A percentile compares a stretch with the other conserved stretches of the same genome.
Evolutionary conservation across 352 stramenopile species (phyloP).

Genomic region (Globisporangium paddicum): DNA sequence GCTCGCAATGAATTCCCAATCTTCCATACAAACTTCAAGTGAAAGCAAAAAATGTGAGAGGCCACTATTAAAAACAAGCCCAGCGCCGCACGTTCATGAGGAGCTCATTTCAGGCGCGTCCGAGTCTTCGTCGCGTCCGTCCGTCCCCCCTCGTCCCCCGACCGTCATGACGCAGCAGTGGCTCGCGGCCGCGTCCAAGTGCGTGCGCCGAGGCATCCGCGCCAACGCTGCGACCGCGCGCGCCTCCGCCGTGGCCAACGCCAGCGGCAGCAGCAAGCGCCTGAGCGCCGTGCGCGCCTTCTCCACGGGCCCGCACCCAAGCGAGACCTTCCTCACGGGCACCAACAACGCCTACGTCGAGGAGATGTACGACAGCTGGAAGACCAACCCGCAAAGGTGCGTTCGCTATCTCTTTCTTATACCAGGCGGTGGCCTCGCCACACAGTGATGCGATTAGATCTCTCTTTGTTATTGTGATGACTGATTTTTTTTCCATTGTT

Average conservation of each 20-base stretch:
- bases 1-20: too few relatives aligned
- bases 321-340: constrained; percentile 92
- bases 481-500: constrained; percentile 3
- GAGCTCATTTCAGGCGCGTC: too few relatives aligned
- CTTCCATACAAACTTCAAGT: too few relatives aligned
- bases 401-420: background rate
- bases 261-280: constrained; percentile 2
- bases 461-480: background rate
- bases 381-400: constrained; percentile 80
- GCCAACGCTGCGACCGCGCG: constrained; percentile 18
- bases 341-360: constrained; percentile 96
- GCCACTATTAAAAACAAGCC: too few relatives aligned
- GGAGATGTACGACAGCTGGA: constrained; percentile 96
- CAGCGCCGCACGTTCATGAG: too few relatives aligned
- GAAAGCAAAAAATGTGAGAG: too few relatives aligned
- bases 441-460: too few relatives aligned
- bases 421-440: background rate
- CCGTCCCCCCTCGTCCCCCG: background rate
- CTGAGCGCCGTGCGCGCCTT: constrained; percentile 36
- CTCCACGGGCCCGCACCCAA: constrained; percentile 66
- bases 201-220: constrained; percentile 42
- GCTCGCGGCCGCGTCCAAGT: constrained; percentile 47
- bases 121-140: too few relatives aligned
- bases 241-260: background rate
- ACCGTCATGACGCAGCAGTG: constrained; percentile 52